phyloP scores from a whole-genome alignment of 108 stramenopile genomes.

The Fragilariopsis cylindrus region DNA sequence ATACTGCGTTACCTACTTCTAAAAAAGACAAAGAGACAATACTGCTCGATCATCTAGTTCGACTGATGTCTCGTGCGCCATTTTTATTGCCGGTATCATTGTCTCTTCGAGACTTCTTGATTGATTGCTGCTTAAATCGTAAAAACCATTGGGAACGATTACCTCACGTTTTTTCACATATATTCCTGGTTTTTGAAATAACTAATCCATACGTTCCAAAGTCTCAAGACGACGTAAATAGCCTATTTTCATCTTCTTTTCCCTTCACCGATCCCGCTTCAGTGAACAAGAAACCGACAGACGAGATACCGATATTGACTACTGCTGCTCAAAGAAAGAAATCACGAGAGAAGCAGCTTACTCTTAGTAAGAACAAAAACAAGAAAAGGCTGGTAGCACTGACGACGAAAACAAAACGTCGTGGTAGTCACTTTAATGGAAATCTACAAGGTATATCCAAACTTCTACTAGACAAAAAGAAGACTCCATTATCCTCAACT shows the following conservation, averaged over 20 bases:
- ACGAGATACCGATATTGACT: not conserved
- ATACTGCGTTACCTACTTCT: not conserved
- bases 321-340: not conserved
- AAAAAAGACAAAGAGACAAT: not conserved
- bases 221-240: not conserved
- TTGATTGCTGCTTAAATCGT: not conserved
- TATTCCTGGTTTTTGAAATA: constrained; percentile 15
- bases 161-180: constrained; percentile 4
- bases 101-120: not conserved
- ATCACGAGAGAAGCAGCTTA: not conserved
- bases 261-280: not conserved
- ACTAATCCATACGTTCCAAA: not conserved
- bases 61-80: constrained; percentile 10
- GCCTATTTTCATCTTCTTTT: not conserved
- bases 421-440: not conserved
- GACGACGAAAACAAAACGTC: constrained; percentile 2
- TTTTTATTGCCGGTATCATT: constrained; percentile 6
- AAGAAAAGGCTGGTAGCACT: not conserved
- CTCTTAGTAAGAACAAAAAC: constrained; percentile 1
- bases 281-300: not conserved
- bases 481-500: not conserved
- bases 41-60: constrained; percentile 7
- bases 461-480: not conserved
- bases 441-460: constrained; percentile 13
- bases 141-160: constrained; percentile 2